Conservation (phyloP, 768 basidiomycete genomes). For the Agaricus blazei region DNA sequence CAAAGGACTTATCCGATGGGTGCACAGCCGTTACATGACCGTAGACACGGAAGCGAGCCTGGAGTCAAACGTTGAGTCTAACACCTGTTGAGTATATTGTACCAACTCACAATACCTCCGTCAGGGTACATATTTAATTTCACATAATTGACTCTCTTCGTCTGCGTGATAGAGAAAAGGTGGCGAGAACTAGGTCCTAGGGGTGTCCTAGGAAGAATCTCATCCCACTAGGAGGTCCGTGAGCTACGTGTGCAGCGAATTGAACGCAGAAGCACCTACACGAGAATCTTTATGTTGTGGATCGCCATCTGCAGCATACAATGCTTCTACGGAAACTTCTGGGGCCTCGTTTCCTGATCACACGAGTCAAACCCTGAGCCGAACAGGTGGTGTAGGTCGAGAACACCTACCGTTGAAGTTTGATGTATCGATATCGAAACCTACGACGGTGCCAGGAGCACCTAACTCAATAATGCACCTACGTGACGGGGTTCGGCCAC, state of each 20-base stretch:
- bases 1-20: constrained; percentile 54
- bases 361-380: constrained; percentile 7
- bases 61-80: constrained; percentile 9
- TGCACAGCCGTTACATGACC: constrained; percentile 68
- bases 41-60: constrained; percentile 93
- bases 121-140: constrained; percentile 96
- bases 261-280: constrained; percentile 31
- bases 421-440: constrained; percentile 94
- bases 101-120: constrained; percentile 80
- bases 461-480: constrained; percentile 93
- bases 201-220: constrained; percentile 68
- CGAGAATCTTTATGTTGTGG: constrained; percentile 45
- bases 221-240: constrained; percentile 58
- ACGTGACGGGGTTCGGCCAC: not conserved
- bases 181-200: constrained; percentile 87
- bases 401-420: constrained; percentile 76
- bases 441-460: constrained; percentile 62
- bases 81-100: not conserved
- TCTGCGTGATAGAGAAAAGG: constrained; percentile 68
- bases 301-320: constrained; percentile 38
- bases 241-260: constrained; percentile 5
- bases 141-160: constrained; percentile 61
- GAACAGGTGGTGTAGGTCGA: not conserved
- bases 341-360: constrained; percentile 80
- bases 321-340: constrained; percentile 65